Base-by-base conservation (phyloP, 2,329 filamentous ascomycete genomes). In the Phaeophleospora eucalypticola region DNA sequence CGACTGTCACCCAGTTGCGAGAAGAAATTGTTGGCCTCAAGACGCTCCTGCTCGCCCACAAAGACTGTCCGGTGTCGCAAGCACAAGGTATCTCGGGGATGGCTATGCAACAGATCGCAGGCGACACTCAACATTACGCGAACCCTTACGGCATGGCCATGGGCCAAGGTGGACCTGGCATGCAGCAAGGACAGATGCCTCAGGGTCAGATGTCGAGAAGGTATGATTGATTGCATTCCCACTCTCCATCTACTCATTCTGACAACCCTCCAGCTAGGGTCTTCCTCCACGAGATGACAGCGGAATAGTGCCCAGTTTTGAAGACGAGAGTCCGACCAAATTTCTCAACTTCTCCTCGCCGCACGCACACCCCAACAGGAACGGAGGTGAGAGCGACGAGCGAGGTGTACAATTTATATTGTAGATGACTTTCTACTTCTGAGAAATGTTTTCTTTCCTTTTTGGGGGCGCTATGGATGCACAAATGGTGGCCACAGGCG, bases 21-120 rank as follows among this genome's bases (percentile, higher is more conserved):
- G 91, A 97, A 64, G 93, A 98, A 65, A 87, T 97, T 49, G 88
- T 97, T 39, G 94, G 91, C 54, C 78, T 98, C 35, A 97, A 96
- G 74, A 95, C 90, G 0, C 75, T 97, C 0, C 76, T 98, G 2
- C 77, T 97, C 17, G 90, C 90, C 0, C 93, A 98, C 70, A 97
- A 97, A 66, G 91, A 97, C 66, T 97, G 93, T 58, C 89, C 91
- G 0, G 86, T 97, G 6, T 89, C 89, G 2, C 87, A 94, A 65
- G 84, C 88, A 37, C 90, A 96, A 67, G 86, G 86, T 3, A 73
- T 93, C 29, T 69, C 68, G 21, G 71, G 72, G 32, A 65, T 71
- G 61, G 69, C 70, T 10, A 75, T 76, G 69, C 72, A 74, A 54
- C 69, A 69, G 54, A 73, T 76, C 58, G 71, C 73, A 20, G 72